These are phyloP conservation scores for Petunia secreta DNA, from an alignment of 257 asterid genomes.

Conservation along the genomic window DNA sequence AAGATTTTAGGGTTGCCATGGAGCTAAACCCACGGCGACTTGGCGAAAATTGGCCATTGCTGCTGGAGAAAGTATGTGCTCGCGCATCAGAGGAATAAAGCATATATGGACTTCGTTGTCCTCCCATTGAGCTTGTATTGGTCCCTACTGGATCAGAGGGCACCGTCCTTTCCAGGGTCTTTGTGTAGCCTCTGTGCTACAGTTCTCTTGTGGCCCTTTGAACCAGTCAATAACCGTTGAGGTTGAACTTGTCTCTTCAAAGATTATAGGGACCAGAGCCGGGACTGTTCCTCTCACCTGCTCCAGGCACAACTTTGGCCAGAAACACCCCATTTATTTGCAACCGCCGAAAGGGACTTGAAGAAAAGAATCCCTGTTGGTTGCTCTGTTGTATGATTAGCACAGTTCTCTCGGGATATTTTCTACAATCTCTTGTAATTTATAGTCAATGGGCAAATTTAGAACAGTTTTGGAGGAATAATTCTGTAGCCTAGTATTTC, in stretches of 20 bases:
- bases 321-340: conserved; percentile 41
- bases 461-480: conserved; percentile 93
- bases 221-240: conserved; percentile 45
- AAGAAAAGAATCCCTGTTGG: conserved; percentile 52
- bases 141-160: conserved; percentile 49
- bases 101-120: conserved; percentile 35
- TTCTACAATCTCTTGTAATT: conserved; percentile 67
- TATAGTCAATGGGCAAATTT: conserved; percentile 56
- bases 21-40: conserved; percentile 80
- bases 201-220: conserved; percentile 43
- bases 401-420: conserved; percentile 46
- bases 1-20: conserved; percentile 83
- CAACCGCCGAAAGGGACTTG: conserved; percentile 42
- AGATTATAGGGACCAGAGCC: conserved; percentile 50
- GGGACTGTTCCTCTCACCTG: conserved; percentile 46
- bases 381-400: conserved; percentile 82
- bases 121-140: conserved; percentile 30
- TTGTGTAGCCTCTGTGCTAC: conserved; percentile 18
- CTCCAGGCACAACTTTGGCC: conserved; percentile 35
- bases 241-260: conserved; percentile 37
- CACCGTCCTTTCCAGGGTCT: conserved; percentile 33
- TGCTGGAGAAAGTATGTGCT: conserved; percentile 73
- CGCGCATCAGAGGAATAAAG: conserved; percentile 58
- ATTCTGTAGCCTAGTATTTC: conserved; percentile 64
- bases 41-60: conserved; percentile 89